Conservation (phyloP, 2,329 filamentous ascomycete species). For the Neoscytalidium dimidiatum region DNA sequence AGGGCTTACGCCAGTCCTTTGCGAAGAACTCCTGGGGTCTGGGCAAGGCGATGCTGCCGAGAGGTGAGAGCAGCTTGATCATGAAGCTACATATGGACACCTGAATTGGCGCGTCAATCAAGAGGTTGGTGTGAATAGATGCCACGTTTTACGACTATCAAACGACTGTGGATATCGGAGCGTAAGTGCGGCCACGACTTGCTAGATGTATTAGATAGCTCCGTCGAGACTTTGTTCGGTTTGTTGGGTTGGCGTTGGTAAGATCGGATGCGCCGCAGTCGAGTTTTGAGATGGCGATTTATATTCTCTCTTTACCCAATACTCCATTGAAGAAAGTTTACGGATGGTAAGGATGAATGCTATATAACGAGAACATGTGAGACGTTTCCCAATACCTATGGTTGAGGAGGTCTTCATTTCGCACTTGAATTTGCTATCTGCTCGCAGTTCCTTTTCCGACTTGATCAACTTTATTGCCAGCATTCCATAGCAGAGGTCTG, state of each 20-base stretch:
- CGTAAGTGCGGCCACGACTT: neutral
- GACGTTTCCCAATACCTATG: too few species aligned
- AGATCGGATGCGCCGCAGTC: neutral
- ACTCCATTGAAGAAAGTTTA: neutral
- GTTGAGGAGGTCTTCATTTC: too few species aligned
- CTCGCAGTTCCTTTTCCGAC: too few species aligned
- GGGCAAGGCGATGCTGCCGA: conserved; percentile 6
- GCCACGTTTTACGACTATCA: neutral
- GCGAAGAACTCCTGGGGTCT: neutral
- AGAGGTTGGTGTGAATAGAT: neutral
- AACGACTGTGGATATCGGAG: neutral
- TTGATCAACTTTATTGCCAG: too few species aligned
- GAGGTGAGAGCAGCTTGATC: neutral
- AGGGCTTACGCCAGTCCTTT: neutral
- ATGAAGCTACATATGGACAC: neutral
- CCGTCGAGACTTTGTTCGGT: neutral
- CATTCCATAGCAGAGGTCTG: too few species aligned
- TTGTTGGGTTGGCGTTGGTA: neutral
- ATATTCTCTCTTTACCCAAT: too few species aligned
- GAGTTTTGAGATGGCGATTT: neutral
- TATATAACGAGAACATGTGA: too few species aligned
- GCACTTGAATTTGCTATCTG: too few species aligned
- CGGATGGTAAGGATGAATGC: too few species aligned
- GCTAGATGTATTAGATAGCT: conserved; percentile 8
- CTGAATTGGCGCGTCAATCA: neutral